Conservation (phyloP, 2,329 filamentous ascomycete species). For the Colletotrichum sublineola region DNA sequence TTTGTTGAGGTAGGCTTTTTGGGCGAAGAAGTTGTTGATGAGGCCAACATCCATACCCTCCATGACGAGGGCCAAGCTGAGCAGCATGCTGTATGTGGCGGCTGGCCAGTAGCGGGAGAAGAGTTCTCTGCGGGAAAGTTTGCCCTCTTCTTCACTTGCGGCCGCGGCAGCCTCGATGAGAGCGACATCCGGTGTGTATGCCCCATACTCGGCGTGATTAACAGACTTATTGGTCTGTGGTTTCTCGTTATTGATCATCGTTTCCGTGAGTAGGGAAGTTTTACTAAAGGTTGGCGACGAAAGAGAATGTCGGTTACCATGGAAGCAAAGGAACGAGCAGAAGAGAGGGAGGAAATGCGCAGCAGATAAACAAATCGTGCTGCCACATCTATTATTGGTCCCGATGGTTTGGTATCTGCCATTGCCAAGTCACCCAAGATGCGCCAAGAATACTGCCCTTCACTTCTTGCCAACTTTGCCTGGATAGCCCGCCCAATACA, state of each 20-base stretch:
- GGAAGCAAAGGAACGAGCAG: neutral
- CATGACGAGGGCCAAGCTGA: slow-evolving; percentile 51
- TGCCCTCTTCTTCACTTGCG: slow-evolving; percentile 48
- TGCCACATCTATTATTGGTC: neutral
- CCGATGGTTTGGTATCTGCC: slow-evolving; percentile 20
- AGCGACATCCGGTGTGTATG: slow-evolving; percentile 46
- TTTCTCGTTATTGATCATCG: slow-evolving; percentile 24
- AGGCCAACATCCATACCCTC: slow-evolving; percentile 55
- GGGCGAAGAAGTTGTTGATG: slow-evolving; percentile 56
- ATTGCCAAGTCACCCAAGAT: slow-evolving; percentile 22
- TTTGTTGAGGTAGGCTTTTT: slow-evolving; percentile 47
- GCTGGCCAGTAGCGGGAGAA: slow-evolving; percentile 50
- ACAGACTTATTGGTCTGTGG: slow-evolving; percentile 29
- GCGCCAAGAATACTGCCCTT: slow-evolving; percentile 18
- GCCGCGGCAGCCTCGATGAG: slow-evolving; percentile 52
- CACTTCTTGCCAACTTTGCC: slow-evolving; percentile 1
- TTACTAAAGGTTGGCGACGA: neutral
- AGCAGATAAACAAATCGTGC: neutral
- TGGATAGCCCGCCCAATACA: slow-evolving; percentile 13
- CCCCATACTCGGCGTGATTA: slow-evolving; percentile 46
- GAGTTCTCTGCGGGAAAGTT: slow-evolving; percentile 50
- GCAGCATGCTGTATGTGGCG: slow-evolving; percentile 47
- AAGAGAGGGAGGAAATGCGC: neutral
- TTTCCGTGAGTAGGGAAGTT: no score
- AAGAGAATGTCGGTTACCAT: neutral